These are phyloP conservation scores for Zygnema circumcarinatum DNA, from an alignment of 139 green algal species.

Conservation along the genomic window DNA sequence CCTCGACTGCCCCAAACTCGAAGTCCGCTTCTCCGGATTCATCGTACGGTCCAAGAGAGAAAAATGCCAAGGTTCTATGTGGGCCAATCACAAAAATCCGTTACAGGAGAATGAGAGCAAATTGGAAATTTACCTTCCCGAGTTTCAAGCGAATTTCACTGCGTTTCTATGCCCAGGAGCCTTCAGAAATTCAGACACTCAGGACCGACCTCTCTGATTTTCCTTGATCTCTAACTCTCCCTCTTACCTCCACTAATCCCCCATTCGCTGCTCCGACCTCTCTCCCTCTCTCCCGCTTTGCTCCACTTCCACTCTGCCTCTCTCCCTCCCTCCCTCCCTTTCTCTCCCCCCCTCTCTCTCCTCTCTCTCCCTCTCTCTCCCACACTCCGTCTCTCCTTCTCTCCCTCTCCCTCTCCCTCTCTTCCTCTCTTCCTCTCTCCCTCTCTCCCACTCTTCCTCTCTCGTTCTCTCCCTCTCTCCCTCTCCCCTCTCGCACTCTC, in stretches of 20 bases:
- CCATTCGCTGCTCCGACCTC: not conserved
- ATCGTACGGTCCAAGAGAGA: too few species aligned
- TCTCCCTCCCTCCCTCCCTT: not conserved
- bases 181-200: too few species aligned
- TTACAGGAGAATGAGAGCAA: too few species aligned
- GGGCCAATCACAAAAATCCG: too few species aligned
- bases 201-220: too few species aligned
- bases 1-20: too few species aligned
- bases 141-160: too few species aligned
- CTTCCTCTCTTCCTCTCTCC: slow-evolving; percentile 7
- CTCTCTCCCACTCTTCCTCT: not conserved
- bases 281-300: not conserved
- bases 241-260: not conserved
- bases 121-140: too few species aligned
- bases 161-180: too few species aligned
- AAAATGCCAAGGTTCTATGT: too few species aligned
- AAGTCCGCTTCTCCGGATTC: too few species aligned
- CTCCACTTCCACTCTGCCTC: not conserved
- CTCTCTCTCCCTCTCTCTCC: slow-evolving; percentile 1
- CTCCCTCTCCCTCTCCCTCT: slow-evolving; percentile 7
- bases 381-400: not conserved
- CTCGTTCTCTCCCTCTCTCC: not conserved
- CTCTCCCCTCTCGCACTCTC: slow-evolving; percentile 1
- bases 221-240: too few species aligned
- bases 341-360: not conserved